phyloP scores from a whole-genome alignment of 2,329 filamentous ascomycete genomes.

The Phialemonium atrogriseum region DNA sequence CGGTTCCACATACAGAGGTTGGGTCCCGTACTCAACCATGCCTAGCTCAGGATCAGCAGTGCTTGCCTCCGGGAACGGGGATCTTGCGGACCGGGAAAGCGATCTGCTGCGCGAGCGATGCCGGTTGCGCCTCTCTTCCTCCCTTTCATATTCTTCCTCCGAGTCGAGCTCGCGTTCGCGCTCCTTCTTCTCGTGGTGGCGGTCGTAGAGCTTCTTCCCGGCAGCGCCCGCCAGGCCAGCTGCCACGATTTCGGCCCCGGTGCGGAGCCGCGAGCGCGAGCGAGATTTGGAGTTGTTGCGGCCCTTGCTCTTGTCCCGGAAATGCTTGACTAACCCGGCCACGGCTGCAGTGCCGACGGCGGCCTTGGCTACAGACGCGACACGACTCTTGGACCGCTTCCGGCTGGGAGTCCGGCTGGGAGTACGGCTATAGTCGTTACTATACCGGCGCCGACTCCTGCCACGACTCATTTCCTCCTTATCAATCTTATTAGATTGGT shows the following conservation, averaged over 20 bases:
- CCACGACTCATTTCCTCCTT: constrained; percentile 51
- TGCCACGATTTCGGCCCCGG: constrained; percentile 52
- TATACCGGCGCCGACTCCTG: constrained; percentile 39
- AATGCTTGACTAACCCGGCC: constrained; percentile 49
- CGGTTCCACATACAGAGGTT: constrained; percentile 39
- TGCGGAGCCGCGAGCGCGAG: constrained; percentile 38
- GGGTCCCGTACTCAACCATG: constrained; percentile 58
- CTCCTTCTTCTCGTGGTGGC: constrained; percentile 52
- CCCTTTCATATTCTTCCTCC: constrained; percentile 23
- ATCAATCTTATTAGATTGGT: constrained; percentile 50
- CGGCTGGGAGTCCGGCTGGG: constrained; percentile 35
- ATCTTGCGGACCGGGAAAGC: constrained; percentile 31
- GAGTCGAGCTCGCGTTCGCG: constrained; percentile 25
- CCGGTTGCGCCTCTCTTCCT: constrained; percentile 23
- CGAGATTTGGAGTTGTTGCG: constrained; percentile 30
- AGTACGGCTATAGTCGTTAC: constrained; percentile 23
- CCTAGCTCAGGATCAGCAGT: constrained; percentile 58
- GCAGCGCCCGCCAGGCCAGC: constrained; percentile 52
- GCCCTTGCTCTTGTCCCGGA: constrained; percentile 44
- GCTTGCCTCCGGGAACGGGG: constrained; percentile 34
- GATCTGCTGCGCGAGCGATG: constrained; percentile 24
- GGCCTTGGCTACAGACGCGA: constrained; percentile 46
- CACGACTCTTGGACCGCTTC: constrained; percentile 31
- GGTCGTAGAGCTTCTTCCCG: constrained; percentile 54
- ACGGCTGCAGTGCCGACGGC: constrained; percentile 49